Conservation (phyloP, 1,139 yeast genomes). For the Protomyces gravidus region DNA sequence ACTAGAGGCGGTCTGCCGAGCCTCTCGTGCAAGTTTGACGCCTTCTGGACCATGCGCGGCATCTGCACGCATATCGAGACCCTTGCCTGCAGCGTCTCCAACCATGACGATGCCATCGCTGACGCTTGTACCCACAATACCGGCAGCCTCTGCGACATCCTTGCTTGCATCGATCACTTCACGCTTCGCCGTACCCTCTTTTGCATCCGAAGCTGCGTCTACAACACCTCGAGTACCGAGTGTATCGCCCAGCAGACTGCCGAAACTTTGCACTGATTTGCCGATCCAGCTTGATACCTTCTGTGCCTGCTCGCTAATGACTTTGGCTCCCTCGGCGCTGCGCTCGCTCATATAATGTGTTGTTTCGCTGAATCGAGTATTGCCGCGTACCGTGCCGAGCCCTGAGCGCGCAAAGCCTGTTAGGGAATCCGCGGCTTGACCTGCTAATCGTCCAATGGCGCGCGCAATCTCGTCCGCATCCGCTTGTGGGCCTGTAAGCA, state of each 20-base stretch:
- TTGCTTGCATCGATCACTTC: conserved; percentile 8
- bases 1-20: not conserved
- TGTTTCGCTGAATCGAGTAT: conserved; percentile 10
- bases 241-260: conserved; percentile 15
- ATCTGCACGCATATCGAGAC: not conserved
- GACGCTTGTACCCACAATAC: conserved; percentile 6
- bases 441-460: conserved; percentile 17
- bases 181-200: not conserved
- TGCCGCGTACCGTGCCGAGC: conserved; percentile 4
- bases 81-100: conserved; percentile 8
- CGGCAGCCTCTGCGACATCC: conserved; percentile 12
- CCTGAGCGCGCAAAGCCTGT: conserved; percentile 2
- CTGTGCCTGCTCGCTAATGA: conserved; percentile 3
- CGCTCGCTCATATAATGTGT: conserved; percentile 8
- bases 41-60: not conserved
- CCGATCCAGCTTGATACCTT: conserved; percentile 10
- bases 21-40: not conserved
- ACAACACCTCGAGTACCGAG: conserved; percentile 10
- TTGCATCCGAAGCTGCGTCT: not conserved
- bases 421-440: not conserved
- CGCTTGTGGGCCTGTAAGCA: conserved; percentile 22
- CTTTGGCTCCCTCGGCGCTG: conserved; percentile 4
- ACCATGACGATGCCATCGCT: conserved; percentile 3
- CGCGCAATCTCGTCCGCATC: conserved; percentile 21
- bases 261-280: conserved; percentile 16